Percentiles rank a stretch among this genome's conserved stretches.
phyloP scores from a whole-genome alignment of 768 basidiomycete species.

The Kwoniella shandongensis region DNA sequence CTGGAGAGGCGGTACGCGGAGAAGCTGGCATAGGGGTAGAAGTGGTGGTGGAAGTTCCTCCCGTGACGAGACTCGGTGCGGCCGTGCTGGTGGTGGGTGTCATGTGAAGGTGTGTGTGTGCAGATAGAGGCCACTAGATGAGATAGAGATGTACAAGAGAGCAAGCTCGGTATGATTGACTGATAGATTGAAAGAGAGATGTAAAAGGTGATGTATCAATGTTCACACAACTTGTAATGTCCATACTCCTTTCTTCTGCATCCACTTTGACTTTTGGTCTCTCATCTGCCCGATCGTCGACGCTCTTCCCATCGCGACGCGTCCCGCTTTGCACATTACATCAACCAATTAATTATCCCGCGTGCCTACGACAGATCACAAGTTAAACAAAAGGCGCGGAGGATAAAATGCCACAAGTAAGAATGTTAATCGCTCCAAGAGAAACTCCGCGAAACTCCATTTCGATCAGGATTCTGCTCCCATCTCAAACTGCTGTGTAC shows the following conservation, averaged over 20 bases:
- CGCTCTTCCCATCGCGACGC: constrained; percentile 10
- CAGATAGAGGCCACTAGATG: no score
- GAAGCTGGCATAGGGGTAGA: constrained; percentile 28
- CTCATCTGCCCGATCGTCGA: neutral
- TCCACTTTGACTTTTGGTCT: neutral
- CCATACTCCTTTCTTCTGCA: constrained; percentile 3
- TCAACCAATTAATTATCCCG: constrained; percentile 8
- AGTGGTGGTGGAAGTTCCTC: constrained; percentile 28
- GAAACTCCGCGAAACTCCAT: constrained; percentile 26
- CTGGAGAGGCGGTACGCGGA: neutral
- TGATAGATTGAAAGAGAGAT: no score
- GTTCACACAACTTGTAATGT: neutral
- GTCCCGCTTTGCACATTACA: neutral
- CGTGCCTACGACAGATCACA: neutral
- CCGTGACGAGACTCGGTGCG: constrained; percentile 5
- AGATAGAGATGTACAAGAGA: no score
- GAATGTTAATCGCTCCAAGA: no score
- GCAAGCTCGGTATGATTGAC: no score
- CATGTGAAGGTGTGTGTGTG: neutral
- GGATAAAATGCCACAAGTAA: constrained; percentile 1
- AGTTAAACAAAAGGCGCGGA: neutral
- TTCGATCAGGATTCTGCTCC: neutral
- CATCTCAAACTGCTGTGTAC: no score
- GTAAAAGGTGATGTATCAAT: neutral
- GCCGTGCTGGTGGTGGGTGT: neutral